Base-by-base conservation (phyloP, 805 yeast genomes). In the Candida michaelii region DNA sequence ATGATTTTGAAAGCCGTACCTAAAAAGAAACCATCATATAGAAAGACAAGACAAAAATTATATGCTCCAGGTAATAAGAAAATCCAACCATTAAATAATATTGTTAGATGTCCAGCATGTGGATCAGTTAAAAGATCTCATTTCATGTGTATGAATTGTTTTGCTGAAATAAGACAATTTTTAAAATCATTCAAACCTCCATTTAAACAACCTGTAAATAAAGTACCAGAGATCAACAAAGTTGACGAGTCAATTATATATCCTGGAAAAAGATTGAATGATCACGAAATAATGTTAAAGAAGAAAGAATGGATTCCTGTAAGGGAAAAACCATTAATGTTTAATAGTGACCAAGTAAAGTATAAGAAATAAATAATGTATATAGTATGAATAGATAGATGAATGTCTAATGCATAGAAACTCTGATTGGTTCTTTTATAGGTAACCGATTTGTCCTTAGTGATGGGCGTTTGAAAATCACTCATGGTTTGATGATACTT, bases 71-170 rank as follows among this genome's bases (percentile, higher is more conserved):
- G 87, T 9, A 76, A 80, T 44, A 91, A 89, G 62, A 93, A 89
- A 53, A 70, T 87, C 51, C 80, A 86, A 60, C 82, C 83, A 39
- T 73, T 86, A 50, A 77, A 82, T 43, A 83, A 87, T 59, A 71
- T 93, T 56, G 88, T 85, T 48, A 79, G 95, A 61, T 91, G 99
- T 61, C 97, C 98, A 2, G 84, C 96, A 0, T 91, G 99, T 69
- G 99, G 99, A 33, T 84, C 86, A 48, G 84, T 80, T 54, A 93
- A 91, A 67, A 77, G 97, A 58, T 81, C 93, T 1, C 96, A 93
- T 63, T 82, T 89, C 44, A 73, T 91, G 54, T 91, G 99, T 66
- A 88, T 89, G 95, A 79, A 85, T 57, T 91, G 99, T 69, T 90
- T 88, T 44, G 79, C 76, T 24, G 89, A 89, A 59, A 85, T 93